These are phyloP conservation scores for Tylopilus rubrobrunneus DNA, from an alignment of 768 basidiomycete genomes.

Conservation along the genomic window DNA sequence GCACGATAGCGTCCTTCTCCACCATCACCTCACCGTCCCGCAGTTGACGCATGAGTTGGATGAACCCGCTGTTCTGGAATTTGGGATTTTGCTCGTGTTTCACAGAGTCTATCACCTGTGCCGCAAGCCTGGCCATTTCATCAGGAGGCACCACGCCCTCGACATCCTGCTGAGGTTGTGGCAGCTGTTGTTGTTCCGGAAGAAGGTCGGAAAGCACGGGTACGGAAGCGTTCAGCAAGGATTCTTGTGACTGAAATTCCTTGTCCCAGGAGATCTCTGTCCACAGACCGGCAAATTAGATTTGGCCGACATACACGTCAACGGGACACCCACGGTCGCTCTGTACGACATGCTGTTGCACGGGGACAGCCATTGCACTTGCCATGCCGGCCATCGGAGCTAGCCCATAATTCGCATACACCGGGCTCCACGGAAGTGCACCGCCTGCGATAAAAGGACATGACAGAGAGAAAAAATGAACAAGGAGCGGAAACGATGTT, in stretches of 20 bases:
- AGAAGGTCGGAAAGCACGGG: slow-evolving; percentile 2
- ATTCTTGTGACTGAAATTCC: slow-evolving; percentile 60
- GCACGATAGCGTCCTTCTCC: slow-evolving; percentile 74
- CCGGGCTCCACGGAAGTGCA: slow-evolving; percentile 39
- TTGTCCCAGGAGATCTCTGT: slow-evolving; percentile 50
- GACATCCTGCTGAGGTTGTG: slow-evolving; percentile 14
- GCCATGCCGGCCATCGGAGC: slow-evolving; percentile 35
- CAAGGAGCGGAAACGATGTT: background rate
- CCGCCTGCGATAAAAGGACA: slow-evolving; percentile 25
- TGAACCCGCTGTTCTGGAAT: slow-evolving; percentile 79
- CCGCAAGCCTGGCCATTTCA: slow-evolving; percentile 79
- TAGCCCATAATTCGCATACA: slow-evolving; percentile 36
- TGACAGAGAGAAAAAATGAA: background rate
- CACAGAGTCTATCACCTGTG: slow-evolving; percentile 71
- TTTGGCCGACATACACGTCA: background rate
- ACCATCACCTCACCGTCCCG: slow-evolving; percentile 76
- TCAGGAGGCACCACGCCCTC: slow-evolving; percentile 38
- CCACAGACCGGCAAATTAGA: background rate
- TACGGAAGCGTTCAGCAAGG: slow-evolving; percentile 28
- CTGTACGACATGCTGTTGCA: slow-evolving; percentile 25
- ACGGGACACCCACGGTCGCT: slow-evolving; percentile 41
- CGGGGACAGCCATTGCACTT: slow-evolving; percentile 13
- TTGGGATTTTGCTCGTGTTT: slow-evolving; percentile 75
- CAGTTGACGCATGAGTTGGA: slow-evolving; percentile 82
- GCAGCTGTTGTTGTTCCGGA: slow-evolving; percentile 12